Evolutionary conservation across 345 rosid genomes (phyloP), one percentile per base, ranked within the genome.

Genomic region (Arabis hirsuta): DNA sequence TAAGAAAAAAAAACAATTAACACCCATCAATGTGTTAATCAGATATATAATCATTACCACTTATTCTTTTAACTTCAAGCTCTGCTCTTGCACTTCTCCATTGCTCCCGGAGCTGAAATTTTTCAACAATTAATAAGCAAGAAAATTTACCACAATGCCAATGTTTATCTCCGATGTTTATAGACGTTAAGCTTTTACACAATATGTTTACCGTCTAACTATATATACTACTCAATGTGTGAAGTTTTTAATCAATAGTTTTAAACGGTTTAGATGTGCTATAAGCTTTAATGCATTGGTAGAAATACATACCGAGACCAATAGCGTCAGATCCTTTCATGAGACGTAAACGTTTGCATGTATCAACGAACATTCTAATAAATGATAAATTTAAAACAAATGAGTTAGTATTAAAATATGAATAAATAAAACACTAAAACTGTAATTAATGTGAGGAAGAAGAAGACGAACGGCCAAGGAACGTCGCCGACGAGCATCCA

Each of bases 401-500:
- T 8, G 44, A 56, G 38, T 55, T 31, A 26, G 39, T 52, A 29
- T 2, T 41, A 26, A 54, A 43, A 72, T 22, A 22, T n/a, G 12
- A 24, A 20, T 61, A 6, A 39, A 13, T n/a, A 16, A 67, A 19
- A 2, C 6, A 29, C 26, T 44, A 14, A 58, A 22, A 38, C 27
- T 16, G 34, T 39, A 22, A 16, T 9, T 55, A 55, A 53, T 24
- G 12, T 68, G 16, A 55, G 16, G 44, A 55, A 38, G 69, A 54
- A 46, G 36, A 62, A 56, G 31, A 74, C 85, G 54, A 81, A 92
- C 98, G 85, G 81, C 98, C 98, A 92, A n/a, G 98, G 98, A 48
- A 92, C 98, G 76, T 91, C 97, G 10, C 97, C 97, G 48, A 91
- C 90, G 45, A 91, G 93, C 97, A 91, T 91, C 97, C 96, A 92